Base-by-base conservation (phyloP, 1,284 basidiomycete genomes). In the Rhodotorula sp. region DNA sequence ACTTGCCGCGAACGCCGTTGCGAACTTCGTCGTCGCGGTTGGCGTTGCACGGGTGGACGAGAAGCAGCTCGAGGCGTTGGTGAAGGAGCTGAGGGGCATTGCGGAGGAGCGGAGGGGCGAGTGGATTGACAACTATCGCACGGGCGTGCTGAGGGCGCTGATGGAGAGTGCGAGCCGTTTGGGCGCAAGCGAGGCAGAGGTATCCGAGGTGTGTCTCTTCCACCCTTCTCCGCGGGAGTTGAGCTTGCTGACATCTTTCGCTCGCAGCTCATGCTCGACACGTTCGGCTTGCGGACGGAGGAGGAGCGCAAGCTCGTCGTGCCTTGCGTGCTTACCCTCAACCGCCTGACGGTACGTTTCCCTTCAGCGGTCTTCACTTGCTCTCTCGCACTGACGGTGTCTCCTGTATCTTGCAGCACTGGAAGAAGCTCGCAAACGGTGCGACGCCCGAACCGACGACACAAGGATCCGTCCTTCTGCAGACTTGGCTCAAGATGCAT, bases 1-100 rank as follows among this genome's bases (percentile, higher is more conserved):
- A 70, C 82, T 95, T 34, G 87, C 89, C 8, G 72, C 72, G 30
- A 94, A 97, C 80, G 92, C 93, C 2, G 90, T 93, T 5, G 91
- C 90, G 30, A 96, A 96, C 78, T 97, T 92, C 76, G 92, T 95
- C 24, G 84, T 93, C 10, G 89, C 92, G 0, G 89, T 87, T 77
- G 89, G 88, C 0, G 73, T 94, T 22, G 85, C 86, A 60, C 83
- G 90, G 51, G 79, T 88, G 26, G 83, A 84, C 40, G 80, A 79
- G 11, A 80, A 82, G 9, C 85, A 88, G 69, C 78, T 95, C n/a
- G 77, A 79, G 7, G 83, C 83, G n/a, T 83, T 88, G 2, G 81
- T 88, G 52, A 80, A 81, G 60, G 86, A 88, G 69, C 84, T 91
- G 78, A 81, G 80, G 31, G 84, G 84, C 48, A 81, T 86, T 78